Base-by-base conservation (phyloP, 1,139 yeast genomes). In the Kodamaea anthophila region DNA sequence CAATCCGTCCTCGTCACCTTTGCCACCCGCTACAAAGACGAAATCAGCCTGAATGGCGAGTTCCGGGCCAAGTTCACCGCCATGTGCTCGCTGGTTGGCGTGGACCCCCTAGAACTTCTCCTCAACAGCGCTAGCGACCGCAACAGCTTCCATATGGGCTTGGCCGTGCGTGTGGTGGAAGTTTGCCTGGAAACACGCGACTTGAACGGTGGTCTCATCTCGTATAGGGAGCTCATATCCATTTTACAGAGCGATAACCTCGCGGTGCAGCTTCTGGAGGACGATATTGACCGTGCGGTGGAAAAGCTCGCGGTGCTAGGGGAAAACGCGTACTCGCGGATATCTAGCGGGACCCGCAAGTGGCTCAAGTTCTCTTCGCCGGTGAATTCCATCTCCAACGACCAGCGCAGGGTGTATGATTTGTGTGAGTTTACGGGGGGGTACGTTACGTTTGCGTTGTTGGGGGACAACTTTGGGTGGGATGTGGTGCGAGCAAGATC, bases 391-490 rank as follows among this genome's bases (percentile, higher is more conserved):
- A 52, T 66, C 19, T 58, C 70, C 11, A 52, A 44, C 21, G 96
- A 87, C 51, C 93, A 86, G 42, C 66, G 74, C 18, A 62, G 63
- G 29, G 77, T 87, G 4, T 67, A 83, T 30, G 91, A 82, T 34
- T 71, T 84, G 2, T 83, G 94, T 44, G 81, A 80, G 27, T 55
- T 70, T 29, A 73, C 76, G 40, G 74, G 91, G 15, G 72, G 73
- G 0, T 83, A 63, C 46, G 87, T 85, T 1, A 73, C 87, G 2
- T 62, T 66, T 13, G 56, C 76, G 5, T 53, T 86, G 29, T 53
- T 88, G 29, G 54, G 66, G 9, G 95, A 81, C 46, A 87, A 87
- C 46, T 70, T 77, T 37, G 67, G 66, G 2, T 87, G 97, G 97
- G 75, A 71, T 33, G 50, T 50, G 8, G 60, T 70, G 2, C 60